A percentile compares a stretch with the other conserved stretches of the same genome.
phyloP scores from a whole-genome alignment of 2,329 filamentous ascomycete genomes.

The Fusarium cicatricum region DNA sequence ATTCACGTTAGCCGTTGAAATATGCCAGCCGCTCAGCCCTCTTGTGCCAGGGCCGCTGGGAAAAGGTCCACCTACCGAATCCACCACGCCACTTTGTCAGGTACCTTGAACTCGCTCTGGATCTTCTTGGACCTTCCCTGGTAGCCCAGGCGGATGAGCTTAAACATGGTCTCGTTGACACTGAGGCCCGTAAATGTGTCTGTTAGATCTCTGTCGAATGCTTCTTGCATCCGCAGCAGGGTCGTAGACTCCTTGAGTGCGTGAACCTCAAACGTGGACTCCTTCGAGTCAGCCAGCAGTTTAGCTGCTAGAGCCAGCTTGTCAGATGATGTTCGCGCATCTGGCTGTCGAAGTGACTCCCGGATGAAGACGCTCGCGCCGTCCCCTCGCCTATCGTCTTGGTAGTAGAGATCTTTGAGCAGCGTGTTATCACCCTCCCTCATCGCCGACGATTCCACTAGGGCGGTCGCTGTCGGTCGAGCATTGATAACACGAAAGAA shows the following conservation, averaged over 20 bases:
- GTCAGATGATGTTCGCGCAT: conserved; percentile 75
- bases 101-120: conserved; percentile 90
- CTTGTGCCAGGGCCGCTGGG: conserved; percentile 17
- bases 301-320: conserved; percentile 90
- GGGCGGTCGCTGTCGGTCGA: conserved; percentile 83
- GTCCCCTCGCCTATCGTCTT: conserved; percentile 90
- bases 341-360: conserved; percentile 80
- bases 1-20: conserved; percentile 30
- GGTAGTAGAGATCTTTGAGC: conserved; percentile 96
- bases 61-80: conserved; percentile 59
- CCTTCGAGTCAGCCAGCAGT: conserved; percentile 83
- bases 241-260: conserved; percentile 81
- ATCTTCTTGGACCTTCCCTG: conserved; percentile 86
- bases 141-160: conserved; percentile 83
- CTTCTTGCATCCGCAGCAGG: conserved; percentile 85
- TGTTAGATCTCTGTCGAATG: conserved; percentile 83
- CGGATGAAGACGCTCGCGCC: conserved; percentile 87
- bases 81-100: conserved; percentile 93
- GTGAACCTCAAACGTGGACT: conserved; percentile 76
- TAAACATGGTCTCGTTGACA: conserved; percentile 91
- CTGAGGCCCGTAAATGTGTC: conserved; percentile 82
- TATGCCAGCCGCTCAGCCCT: background rate
- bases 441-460: conserved; percentile 84
- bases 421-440: conserved; percentile 77
- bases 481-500: conserved; percentile 94